phyloP scores from a whole-genome alignment of 1,139 yeast species.

The Taiozyma sp. region DNA sequence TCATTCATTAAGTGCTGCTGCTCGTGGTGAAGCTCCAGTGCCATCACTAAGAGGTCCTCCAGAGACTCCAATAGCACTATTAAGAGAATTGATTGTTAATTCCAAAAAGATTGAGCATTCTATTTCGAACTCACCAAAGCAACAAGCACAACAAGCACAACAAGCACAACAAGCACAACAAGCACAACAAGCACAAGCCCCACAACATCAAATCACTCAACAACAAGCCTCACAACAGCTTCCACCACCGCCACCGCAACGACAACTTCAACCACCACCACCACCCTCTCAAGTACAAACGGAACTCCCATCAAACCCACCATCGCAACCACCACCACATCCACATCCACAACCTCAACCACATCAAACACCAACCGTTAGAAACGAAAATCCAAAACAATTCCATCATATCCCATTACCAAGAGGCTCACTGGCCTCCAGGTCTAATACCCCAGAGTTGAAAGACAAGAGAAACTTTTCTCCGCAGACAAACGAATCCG shows the following conservation, averaged over 20 bases:
- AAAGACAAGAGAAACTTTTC: neutral
- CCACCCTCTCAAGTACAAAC: constrained; percentile 2
- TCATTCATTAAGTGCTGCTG: constrained; percentile 36
- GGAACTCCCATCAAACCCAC: constrained; percentile 1
- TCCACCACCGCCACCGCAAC: constrained; percentile 1
- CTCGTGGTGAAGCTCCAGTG: constrained; percentile 39
- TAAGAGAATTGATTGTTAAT: constrained; percentile 45
- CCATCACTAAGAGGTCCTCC: constrained; percentile 46
- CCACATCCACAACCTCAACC: no score
- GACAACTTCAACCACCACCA: constrained; percentile 4
- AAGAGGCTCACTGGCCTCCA: constrained; percentile 15
- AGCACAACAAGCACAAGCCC: neutral
- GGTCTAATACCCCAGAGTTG: constrained; percentile 11
- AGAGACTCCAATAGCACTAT: constrained; percentile 41
- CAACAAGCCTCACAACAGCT: neutral
- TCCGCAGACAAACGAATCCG: neutral
- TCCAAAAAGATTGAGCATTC: constrained; percentile 5
- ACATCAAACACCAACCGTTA: neutral
- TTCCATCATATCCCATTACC: constrained; percentile 24
- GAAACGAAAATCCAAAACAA: constrained; percentile 10
- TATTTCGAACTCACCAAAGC: neutral
- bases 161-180: no score
- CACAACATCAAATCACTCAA: neutral
- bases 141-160: constrained; percentile 1
- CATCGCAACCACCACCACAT: neutral